phyloP scores from a whole-genome alignment of 164 flowering plant species.

The Akebia trifoliata region DNA sequence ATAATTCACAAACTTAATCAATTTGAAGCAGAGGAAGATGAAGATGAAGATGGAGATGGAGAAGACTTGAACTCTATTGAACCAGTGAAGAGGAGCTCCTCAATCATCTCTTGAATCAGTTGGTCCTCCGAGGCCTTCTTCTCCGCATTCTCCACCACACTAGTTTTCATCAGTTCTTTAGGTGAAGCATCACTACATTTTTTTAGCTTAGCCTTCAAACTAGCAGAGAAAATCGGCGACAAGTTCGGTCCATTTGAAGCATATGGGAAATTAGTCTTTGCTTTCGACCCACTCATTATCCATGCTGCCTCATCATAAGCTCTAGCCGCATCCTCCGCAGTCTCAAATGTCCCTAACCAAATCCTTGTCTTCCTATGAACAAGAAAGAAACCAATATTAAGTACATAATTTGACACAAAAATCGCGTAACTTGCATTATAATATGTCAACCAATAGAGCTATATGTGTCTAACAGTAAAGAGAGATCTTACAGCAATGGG shows the following conservation, averaged over 20 bases:
- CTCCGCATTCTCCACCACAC: not conserved
- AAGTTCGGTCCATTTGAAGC: constrained; percentile 9
- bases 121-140: constrained; percentile 11
- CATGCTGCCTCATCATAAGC: constrained; percentile 23
- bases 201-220: constrained; percentile 14
- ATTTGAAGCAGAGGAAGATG: constrained; percentile 7
- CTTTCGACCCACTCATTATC: constrained; percentile 19
- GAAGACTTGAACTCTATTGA: constrained; percentile 16
- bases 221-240: constrained; percentile 10
- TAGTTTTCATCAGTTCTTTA: not conserved
- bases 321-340: constrained; percentile 24
- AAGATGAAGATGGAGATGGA: not conserved
- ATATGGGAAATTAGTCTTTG: constrained; percentile 20
- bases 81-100: constrained; percentile 19
- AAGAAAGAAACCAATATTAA: not conserved
- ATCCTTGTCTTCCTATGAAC: constrained; percentile 22
- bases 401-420: too few relatives aligned
- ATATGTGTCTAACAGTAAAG: too few relatives aligned
- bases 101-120: constrained; percentile 19
- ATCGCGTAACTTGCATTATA: too few relatives aligned
- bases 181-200: constrained; percentile 7
- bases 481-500: constrained; percentile 19
- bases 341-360: constrained; percentile 29
- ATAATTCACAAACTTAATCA: too few relatives aligned
- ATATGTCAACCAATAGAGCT: too few relatives aligned